Base-by-base conservation (phyloP, 116 monocot species). In the Dioscorea cayenensis region DNA sequence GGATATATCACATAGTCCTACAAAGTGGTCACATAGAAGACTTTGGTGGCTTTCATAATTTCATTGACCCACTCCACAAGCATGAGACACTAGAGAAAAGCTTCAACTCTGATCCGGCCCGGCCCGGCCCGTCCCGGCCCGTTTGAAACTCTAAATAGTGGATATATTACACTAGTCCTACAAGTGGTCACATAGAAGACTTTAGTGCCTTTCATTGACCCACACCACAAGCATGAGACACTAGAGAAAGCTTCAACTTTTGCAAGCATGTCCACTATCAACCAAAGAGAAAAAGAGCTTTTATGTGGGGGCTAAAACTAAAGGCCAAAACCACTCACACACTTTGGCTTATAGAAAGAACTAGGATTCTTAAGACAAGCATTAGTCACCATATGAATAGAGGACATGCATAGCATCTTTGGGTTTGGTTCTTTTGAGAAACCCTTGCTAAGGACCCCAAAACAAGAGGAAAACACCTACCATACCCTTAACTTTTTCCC, bases 281-380 rank as follows among this genome's bases (percentile, higher is more conserved):
- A 3, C 59, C 59, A 59, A 59, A 12, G 59, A 16, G 59, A 21
- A 59, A 59, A 59, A 21, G 21, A 59, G 59, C 59, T 59, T 59
- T 17, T 59, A 19, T 17, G 59, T 59, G 59, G 19, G 59, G 59
- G 71, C 50, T 75, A 38, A 28, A 51, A 35, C 60, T 71, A 67
- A 72, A 72, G 51, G 21, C 67, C 62, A 43, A 43, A 43, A 43
- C 12, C 43, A 43, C 43, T 43, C 12, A 12, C 43, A 43, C 43
- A 10, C 43, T 43, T 43, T 10, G 12, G 7, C 12, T 43, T 32
- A 25, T 25, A 32, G 32, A 32, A 32, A 55, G 36, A 18, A 37
- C 51, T 65, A 61, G 55, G 76, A 82, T 79, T 76, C 78, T 32
- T 79, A 70, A 69, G 86, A 79, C 86, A 82, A 82, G 63, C 82